These are phyloP conservation scores for Phytophthora foliorum DNA, from an alignment of 352 stramenopile genomes.

Conservation along the genomic window DNA sequence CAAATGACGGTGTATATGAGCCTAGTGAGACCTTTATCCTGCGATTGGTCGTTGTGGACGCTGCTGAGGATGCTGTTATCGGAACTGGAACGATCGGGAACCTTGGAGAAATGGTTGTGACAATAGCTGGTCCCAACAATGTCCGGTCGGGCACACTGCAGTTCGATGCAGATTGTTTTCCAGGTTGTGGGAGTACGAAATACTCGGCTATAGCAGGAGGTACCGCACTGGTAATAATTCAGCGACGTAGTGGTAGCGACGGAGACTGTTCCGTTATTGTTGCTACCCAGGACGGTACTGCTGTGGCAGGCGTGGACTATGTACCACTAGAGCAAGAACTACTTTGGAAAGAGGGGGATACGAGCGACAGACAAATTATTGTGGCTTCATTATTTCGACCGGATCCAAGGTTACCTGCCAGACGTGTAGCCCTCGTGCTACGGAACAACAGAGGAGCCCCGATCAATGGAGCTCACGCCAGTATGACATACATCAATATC, in stretches of 20 bases:
- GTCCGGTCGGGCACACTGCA: slow-evolving; percentile 59
- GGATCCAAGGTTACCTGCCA: slow-evolving; percentile 34
- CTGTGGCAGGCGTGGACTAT: slow-evolving; percentile 62
- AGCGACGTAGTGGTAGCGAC: slow-evolving; percentile 69
- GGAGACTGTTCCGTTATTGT: slow-evolving; percentile 52
- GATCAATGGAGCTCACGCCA: slow-evolving; percentile 41
- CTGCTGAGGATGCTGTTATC: slow-evolving; percentile 30
- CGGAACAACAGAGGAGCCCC: slow-evolving; percentile 31
- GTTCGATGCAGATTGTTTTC: slow-evolving; percentile 78
- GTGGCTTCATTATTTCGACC: slow-evolving; percentile 49
- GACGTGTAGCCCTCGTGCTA: slow-evolving; percentile 54
- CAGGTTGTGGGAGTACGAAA: slow-evolving; percentile 53
- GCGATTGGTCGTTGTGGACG: slow-evolving; percentile 42
- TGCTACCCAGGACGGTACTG: slow-evolving; percentile 55
- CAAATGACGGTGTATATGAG: slow-evolving; percentile 65
- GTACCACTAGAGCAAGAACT: slow-evolving; percentile 43
- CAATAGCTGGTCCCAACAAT: slow-evolving; percentile 72
- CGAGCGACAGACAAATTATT: slow-evolving; percentile 56
- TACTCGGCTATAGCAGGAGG: slow-evolving; percentile 63
- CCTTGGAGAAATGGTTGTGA: slow-evolving; percentile 56
- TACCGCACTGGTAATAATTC: slow-evolving; percentile 55
- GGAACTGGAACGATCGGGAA: slow-evolving; percentile 48
- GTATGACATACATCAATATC: slow-evolving; percentile 55
- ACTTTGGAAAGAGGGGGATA: slow-evolving; percentile 65
- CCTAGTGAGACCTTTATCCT: slow-evolving; percentile 59